phyloP scores from a whole-genome alignment of 306 rosid genomes.

The Prunus kanzakura region DNA sequence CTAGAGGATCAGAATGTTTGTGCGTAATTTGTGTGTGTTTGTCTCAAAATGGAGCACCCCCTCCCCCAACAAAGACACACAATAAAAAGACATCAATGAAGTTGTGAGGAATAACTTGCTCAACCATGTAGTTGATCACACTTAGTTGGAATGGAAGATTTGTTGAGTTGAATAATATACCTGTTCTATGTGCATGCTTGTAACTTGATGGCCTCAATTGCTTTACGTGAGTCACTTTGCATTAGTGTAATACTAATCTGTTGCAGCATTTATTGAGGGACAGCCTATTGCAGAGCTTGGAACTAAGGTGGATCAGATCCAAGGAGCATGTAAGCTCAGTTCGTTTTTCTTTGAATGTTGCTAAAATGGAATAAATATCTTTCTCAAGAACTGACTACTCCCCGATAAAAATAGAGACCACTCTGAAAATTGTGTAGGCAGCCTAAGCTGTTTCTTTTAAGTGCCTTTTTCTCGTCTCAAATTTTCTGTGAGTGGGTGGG shows the following conservation, averaged over 20 bases:
- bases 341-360: conserved; percentile 13
- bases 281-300: conserved; percentile 65
- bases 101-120: neutral
- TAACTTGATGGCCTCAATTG: conserved; percentile 19
- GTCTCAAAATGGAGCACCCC: too few species aligned
- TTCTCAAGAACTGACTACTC: neutral
- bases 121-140: neutral
- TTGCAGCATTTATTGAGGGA: conserved; percentile 68
- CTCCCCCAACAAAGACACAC: too few species aligned
- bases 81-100: too few species aligned
- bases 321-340: conserved; percentile 66
- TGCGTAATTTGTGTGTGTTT: too few species aligned
- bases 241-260: conserved; percentile 13
- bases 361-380: neutral
- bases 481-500: neutral
- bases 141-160: neutral
- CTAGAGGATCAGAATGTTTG: neutral
- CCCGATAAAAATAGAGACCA: neutral
- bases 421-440: neutral
- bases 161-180: neutral
- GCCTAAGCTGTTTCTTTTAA: neutral
- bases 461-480: neutral
- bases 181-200: neutral
- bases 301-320: conserved; percentile 66
- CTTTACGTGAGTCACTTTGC: conserved; percentile 18